Base-by-base conservation (phyloP, 148 eudicot species). In the Polygonum aviculare region DNA sequence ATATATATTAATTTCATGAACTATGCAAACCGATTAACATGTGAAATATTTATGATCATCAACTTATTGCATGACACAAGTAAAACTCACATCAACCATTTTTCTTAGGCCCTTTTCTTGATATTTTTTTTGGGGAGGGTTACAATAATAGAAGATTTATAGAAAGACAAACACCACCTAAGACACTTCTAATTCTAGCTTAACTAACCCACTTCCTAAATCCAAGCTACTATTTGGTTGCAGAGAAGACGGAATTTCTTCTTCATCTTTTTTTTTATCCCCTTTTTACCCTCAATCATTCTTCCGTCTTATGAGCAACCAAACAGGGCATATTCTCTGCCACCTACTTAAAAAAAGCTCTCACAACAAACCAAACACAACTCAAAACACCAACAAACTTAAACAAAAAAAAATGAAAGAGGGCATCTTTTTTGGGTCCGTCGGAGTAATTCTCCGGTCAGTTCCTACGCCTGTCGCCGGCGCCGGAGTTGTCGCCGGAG, bases 291-390 rank as follows among this genome's bases (percentile, higher is more conserved):
- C 39, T 33, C 40, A 31, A 21, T 41, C 75, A 70, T 21, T 15
- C 52, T 45, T 54, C 75, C 75, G 75, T 72, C 75, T 72, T 72
- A 72, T 14, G 75, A 72, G 75, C 75, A 72, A 72, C 75, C 75
- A 45, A 72, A 72, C 54, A 45, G 75, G 38, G 18, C 54, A 67
- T 38, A 67, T 71, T 71, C 10, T 7, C 50, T 18, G 26, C 74
- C 74, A 40, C 12, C 50, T 45, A 72, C 54, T 15, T 67, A 26
- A 26, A 26, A 26, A 26, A 1, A 0, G 0, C 31, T 26, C 31
- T 0, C 31, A 26, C 3, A 6, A 19, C 11, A 10, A 40, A 19
- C 33, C 47, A 45, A 44, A 26, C 54, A 70, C 18, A 70, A 39
- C 74, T 69, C 55, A 3, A 14, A 18, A 18, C 0, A 26, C 31